Evolutionary conservation across 2,329 filamentous ascomycete species (phyloP).

Genomic region (Teratosphaeria epicoccoides): DNA sequence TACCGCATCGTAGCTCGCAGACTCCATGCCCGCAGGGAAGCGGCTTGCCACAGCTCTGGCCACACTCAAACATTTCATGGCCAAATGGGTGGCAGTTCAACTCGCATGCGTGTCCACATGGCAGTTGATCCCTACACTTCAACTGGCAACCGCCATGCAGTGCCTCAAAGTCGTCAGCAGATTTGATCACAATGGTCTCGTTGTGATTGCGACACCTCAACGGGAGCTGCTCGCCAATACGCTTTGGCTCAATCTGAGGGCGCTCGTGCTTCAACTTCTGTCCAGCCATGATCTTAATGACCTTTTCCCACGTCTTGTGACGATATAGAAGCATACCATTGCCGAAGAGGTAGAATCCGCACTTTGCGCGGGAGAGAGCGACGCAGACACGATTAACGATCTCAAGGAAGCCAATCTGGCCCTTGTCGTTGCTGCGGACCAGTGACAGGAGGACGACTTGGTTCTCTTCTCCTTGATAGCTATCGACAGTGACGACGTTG

Average conservation of each 20-base stretch:
- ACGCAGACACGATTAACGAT: constrained; percentile 54
- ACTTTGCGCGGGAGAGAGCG: constrained; percentile 57
- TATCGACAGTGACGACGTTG: constrained; percentile 68
- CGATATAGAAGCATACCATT: constrained; percentile 46
- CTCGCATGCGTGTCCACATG: constrained; percentile 44
- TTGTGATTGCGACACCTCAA: constrained; percentile 21
- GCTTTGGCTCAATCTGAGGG: constrained; percentile 9
- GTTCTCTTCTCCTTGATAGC: constrained; percentile 86
- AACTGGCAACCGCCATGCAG: constrained; percentile 44
- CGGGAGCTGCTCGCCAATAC: constrained; percentile 16
- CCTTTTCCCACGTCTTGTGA: constrained; percentile 15
- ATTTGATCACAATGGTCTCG: constrained; percentile 16
- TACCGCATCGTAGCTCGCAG: constrained; percentile 26
- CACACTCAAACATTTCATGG: constrained; percentile 26
- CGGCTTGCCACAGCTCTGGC: constrained; percentile 8
- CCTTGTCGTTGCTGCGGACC: constrained; percentile 54
- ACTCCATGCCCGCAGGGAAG: constrained; percentile 30
- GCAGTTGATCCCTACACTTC: constrained; percentile 34
- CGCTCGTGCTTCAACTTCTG: constrained; percentile 7
- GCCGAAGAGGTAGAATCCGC: constrained; percentile 78
- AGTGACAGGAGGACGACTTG: constrained; percentile 71
- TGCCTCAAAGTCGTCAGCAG: constrained; percentile 44
- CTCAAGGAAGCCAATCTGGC: constrained; percentile 61
- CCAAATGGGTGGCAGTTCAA: constrained; percentile 42
- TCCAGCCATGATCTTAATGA: constrained; percentile 21